Evolutionary conservation across 106 monocot genomes (phyloP).

Genomic region (Posidonia australis): DNA sequence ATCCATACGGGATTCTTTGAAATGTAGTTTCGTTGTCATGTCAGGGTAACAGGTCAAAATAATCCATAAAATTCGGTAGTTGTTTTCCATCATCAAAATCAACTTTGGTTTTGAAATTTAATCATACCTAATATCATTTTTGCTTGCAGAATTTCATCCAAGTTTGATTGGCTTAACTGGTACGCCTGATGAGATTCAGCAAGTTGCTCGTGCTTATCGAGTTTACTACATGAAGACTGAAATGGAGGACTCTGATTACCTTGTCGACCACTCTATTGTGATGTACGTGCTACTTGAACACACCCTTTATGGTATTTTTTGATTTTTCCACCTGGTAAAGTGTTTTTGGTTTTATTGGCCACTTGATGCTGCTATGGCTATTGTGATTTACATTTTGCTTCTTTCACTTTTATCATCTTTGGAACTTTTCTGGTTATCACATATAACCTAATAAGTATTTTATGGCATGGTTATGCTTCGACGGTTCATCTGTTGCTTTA

Average conservation of each 20-base stretch:
- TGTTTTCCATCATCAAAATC: too few relatives aligned
- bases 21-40: too few relatives aligned
- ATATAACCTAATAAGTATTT: neutral
- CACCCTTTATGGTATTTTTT: neutral
- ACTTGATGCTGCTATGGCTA: too few relatives aligned
- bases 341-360: neutral
- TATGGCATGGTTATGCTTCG: neutral
- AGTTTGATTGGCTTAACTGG: slow-evolving; percentile 85
- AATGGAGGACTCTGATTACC: slow-evolving; percentile 85
- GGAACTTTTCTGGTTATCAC: too few relatives aligned
- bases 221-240: slow-evolving; percentile 99
- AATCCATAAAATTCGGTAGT: too few relatives aligned
- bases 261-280: slow-evolving; percentile 97
- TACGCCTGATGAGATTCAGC: slow-evolving; percentile 43
- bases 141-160: slow-evolving; percentile 76
- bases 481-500: neutral
- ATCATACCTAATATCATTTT: neutral
- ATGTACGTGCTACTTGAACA: slow-evolving; percentile 70
- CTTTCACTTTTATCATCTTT: too few relatives aligned
- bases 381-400: too few relatives aligned
- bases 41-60: too few relatives aligned
- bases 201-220: slow-evolving; percentile 83
- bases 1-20: too few relatives aligned
- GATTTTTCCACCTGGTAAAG: neutral
- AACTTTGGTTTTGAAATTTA: too few relatives aligned